Percentiles rank a stretch among this genome's conserved stretches.
Evolutionary conservation across 495 filamentous ascomycete genomes (phyloP).

Genomic region (Aspergillus kassunensis): DNA sequence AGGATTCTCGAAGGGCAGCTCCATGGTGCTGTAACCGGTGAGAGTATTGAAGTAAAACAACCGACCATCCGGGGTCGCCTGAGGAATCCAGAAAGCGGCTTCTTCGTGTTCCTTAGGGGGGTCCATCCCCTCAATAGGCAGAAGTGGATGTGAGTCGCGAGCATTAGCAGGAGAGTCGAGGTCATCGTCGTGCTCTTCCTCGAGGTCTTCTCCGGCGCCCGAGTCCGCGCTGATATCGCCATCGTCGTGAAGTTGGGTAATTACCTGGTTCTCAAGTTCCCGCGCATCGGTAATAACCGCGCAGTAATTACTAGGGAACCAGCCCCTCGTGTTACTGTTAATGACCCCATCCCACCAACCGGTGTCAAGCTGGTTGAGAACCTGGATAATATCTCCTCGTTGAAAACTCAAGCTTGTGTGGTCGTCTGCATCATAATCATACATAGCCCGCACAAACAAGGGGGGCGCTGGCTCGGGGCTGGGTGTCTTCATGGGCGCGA

Average conservation of each 20-base stretch:
- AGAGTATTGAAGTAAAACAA: constrained; percentile 98
- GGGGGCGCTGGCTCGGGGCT: constrained; percentile 65
- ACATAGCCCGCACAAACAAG: constrained; percentile 91
- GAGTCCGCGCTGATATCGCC: constrained; percentile 56
- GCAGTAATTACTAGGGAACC: constrained; percentile 99
- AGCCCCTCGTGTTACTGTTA: constrained; percentile 72
- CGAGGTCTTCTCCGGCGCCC: constrained; percentile 59
- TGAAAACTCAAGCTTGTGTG: constrained; percentile 93
- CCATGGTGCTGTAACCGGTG: constrained; percentile 88
- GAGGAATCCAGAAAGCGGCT: constrained; percentile 96
- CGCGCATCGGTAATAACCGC: constrained; percentile 71
- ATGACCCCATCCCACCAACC: constrained; percentile 99
- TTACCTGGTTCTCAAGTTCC: constrained; percentile 47
- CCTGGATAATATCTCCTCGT: constrained; percentile 93
- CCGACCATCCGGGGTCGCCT: constrained; percentile 88
- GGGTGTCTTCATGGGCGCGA: constrained; percentile 44
- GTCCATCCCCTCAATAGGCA: constrained; percentile 64
- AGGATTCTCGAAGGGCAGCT: constrained; percentile 88
- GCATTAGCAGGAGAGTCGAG: constrained; percentile 58
- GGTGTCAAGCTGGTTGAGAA: constrained; percentile 94
- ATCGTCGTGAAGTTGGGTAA: constrained; percentile 37
- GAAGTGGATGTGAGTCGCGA: constrained; percentile 50
- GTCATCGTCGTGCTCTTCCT: constrained; percentile 66
- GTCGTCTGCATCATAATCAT: constrained; percentile 97
- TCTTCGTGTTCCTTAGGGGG: constrained; percentile 71